Evolutionary conservation across 2,329 filamentous ascomycete genomes (phyloP).

Genomic region (Proliferodiscus dingleyae): DNA sequence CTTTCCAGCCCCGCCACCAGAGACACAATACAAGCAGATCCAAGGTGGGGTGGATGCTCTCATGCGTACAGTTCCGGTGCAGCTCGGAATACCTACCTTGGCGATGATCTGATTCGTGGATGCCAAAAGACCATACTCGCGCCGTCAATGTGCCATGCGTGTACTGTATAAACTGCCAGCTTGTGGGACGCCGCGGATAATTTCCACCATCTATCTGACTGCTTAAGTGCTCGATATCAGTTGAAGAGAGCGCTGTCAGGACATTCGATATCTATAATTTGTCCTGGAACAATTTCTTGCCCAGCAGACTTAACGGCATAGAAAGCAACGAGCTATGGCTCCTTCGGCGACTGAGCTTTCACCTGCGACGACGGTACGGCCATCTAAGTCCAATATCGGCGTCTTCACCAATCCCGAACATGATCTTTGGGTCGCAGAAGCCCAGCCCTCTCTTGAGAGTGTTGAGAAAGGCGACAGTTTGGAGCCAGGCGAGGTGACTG

Average conservation of each 20-base stretch:
- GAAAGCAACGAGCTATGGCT: conserved; percentile 15
- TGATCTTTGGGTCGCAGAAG: conserved; percentile 81
- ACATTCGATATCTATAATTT: background rate
- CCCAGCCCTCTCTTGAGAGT: conserved; percentile 70
- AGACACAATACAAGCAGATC: background rate
- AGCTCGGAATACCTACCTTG: background rate
- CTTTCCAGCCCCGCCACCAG: conserved; percentile 1
- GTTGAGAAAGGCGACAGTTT: conserved; percentile 64
- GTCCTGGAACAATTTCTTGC: background rate
- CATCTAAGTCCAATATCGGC: conserved; percentile 80
- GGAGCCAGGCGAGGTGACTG: conserved; percentile 76
- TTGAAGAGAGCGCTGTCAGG: background rate
- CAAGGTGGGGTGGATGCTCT: background rate
- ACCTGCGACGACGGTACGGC: conserved; percentile 18
- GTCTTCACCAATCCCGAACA: conserved; percentile 94
- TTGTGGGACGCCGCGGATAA: background rate
- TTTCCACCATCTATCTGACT: too few relatives aligned
- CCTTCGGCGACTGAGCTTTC: conserved; percentile 25
- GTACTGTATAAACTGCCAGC: too few relatives aligned
- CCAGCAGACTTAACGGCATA: background rate
- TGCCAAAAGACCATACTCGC: background rate
- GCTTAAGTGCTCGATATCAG: background rate
- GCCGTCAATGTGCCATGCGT: too few relatives aligned
- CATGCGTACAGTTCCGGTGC: background rate
- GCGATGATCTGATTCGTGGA: conserved; percentile 1